Evolutionary conservation across 208 protist species (phyloP).

Genomic region (Acanthamoeba healyi): DNA sequence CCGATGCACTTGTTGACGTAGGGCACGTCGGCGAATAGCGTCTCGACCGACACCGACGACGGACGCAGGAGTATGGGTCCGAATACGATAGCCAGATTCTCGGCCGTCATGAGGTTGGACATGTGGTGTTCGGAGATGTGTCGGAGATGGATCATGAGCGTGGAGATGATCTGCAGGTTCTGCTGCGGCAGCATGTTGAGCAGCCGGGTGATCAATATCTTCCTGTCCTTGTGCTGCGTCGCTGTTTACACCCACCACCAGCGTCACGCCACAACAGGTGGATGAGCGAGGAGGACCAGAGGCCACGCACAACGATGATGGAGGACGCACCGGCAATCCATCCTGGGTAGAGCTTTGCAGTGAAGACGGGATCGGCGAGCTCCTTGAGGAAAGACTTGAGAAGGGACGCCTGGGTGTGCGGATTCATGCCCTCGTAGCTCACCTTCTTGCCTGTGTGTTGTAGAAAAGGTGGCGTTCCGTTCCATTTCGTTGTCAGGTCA

Average conservation of each 20-base stretch:
- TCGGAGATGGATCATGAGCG: neutral
- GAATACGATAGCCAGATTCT: slow-evolving; percentile 74
- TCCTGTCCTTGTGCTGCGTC: slow-evolving; percentile 49
- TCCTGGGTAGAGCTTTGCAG: slow-evolving; percentile 21
- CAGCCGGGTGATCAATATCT: slow-evolving; percentile 36
- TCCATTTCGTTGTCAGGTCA: neutral
- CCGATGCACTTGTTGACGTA: slow-evolving; percentile 70
- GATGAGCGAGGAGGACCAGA: too few species aligned
- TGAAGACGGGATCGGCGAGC: slow-evolving; percentile 44
- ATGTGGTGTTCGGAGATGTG: slow-evolving; percentile 21
- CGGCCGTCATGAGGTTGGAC: slow-evolving; percentile 66
- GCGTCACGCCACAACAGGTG: too few species aligned
- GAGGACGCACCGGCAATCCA: slow-evolving; percentile 45
- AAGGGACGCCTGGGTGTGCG: slow-evolving; percentile 45
- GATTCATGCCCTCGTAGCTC: slow-evolving; percentile 59
- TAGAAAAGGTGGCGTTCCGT: neutral
- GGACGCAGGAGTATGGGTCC: slow-evolving; percentile 57
- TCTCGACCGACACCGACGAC: slow-evolving; percentile 13
- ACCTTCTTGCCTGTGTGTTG: slow-evolving; percentile 70
- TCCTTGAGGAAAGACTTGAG: slow-evolving; percentile 64
- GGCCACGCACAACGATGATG: too few species aligned
- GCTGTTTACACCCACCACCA: neutral
- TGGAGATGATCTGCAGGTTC: slow-evolving; percentile 58
- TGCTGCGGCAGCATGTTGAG: slow-evolving; percentile 56
- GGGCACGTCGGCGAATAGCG: slow-evolving; percentile 60